Evolutionary conservation across 2,329 filamentous ascomycete genomes (phyloP), one percentile per base, ranked within the genome.

Genomic region (Sclerotinia nivalis): DNA sequence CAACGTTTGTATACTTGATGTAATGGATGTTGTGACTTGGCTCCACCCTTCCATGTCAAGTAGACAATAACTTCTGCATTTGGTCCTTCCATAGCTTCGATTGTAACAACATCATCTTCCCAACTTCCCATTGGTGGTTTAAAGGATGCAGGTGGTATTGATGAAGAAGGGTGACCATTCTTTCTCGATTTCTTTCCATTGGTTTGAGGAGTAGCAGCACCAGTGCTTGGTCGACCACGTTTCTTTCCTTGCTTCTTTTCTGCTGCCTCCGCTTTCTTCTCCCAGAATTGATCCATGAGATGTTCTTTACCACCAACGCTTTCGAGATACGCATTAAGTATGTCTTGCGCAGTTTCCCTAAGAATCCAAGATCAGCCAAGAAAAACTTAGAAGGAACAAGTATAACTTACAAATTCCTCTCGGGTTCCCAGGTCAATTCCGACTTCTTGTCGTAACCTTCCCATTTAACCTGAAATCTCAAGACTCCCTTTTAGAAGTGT

Each of bases 401-500:
- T 68, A 52, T 28, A 54, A 80, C 89, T 87, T 74, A 80, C 71
- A 93, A 81, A 74, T 93, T 94, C 15, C 88, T 87, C 75, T 92
- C 89, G 0, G 91, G 89, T 77, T 96, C 92, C 92, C 91, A 95
- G 0, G 92, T 96, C 76, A 87, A 81, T 74, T 96, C 92, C 0
- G 82, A 79, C 72, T 89, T 88, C 72, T 89, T 86, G 0, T 91
- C 87, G 72, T 90, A 96, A 4, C 92, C 92, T 73, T 92, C 87
- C 92, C 92, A 96, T 76, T 95, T 93, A 49, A 96, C 91, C 66
- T 90, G 84, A 76, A 91, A 93, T 60, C 84, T 84, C 0, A 89
- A 76, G 6, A 79, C 78, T 28, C 86, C 86, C 52, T 74, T 74
- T 54, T 45, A 25, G 4, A 22, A 72, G 5, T 64, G 28, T 71